Evolutionary conservation across 2,329 filamentous ascomycete species (phyloP).

Genomic region (Fusarium nurragi): DNA sequence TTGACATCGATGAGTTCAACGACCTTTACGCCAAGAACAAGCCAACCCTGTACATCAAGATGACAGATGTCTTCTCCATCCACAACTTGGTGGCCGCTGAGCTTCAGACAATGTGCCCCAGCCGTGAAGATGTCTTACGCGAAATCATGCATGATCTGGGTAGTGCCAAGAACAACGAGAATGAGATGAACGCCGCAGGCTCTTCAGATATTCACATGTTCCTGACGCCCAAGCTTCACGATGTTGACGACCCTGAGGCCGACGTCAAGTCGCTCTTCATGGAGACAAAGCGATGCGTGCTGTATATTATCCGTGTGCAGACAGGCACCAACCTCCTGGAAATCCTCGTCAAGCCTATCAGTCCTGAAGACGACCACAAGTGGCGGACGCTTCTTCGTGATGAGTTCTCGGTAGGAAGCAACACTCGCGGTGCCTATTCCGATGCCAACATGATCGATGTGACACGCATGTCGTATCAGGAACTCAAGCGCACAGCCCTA

Average conservation of each 20-base stretch:
- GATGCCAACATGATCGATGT: slow-evolving; percentile 89
- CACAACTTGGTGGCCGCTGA: slow-evolving; percentile 88
- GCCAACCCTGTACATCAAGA: slow-evolving; percentile 98
- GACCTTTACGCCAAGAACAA: slow-evolving; percentile 96
- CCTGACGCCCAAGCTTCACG: slow-evolving; percentile 87
- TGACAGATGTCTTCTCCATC: slow-evolving; percentile 96
- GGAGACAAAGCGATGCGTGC: slow-evolving; percentile 95
- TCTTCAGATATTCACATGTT: slow-evolving; percentile 92
- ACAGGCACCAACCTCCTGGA: slow-evolving; percentile 92
- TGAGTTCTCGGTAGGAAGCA: slow-evolving; percentile 74
- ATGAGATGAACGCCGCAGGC: slow-evolving; percentile 86
- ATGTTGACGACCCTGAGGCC: slow-evolving; percentile 91
- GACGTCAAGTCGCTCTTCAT: slow-evolving; percentile 94
- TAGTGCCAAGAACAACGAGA: slow-evolving; percentile 96
- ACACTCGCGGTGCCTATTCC: slow-evolving; percentile 86
- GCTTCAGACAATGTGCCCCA: slow-evolving; percentile 78
- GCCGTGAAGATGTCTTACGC: slow-evolving; percentile 84
- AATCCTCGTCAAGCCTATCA: slow-evolving; percentile 91
- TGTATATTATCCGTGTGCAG: slow-evolving; percentile 98
- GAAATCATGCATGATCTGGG: slow-evolving; percentile 94
- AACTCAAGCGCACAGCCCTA: slow-evolving; percentile 90
- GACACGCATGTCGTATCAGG: slow-evolving; percentile 86
- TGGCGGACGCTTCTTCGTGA: slow-evolving; percentile 85
- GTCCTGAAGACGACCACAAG: slow-evolving; percentile 85
- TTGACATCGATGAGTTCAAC: slow-evolving; percentile 99